phyloP scores from a whole-genome alignment of 2,329 filamentous ascomycete genomes.

The Hypoxylon sp. region DNA sequence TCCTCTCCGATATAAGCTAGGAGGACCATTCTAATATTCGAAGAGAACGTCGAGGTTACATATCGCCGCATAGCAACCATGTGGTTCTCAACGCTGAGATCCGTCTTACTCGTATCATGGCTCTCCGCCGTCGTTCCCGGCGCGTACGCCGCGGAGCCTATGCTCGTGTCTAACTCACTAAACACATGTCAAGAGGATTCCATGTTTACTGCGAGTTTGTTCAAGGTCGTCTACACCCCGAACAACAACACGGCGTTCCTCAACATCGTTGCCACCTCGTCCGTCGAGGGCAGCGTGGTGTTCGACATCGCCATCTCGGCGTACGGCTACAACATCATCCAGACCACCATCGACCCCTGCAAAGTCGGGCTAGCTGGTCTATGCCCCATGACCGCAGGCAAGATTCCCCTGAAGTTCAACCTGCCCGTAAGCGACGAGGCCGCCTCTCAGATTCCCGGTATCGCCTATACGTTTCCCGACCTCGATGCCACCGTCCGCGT shows the following conservation, averaged over 20 bases:
- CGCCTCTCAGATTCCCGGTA: constrained; percentile 71
- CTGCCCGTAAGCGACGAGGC: constrained; percentile 63
- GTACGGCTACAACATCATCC: constrained; percentile 80
- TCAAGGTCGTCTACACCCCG: constrained; percentile 83
- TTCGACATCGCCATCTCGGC: constrained; percentile 80
- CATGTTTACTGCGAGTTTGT: constrained; percentile 85
- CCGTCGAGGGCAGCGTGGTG: constrained; percentile 81
- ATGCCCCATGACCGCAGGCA: constrained; percentile 89
- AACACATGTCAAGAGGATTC: constrained; percentile 86
- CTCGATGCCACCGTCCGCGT: constrained; percentile 80
- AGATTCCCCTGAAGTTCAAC: constrained; percentile 78
- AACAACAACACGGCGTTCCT: constrained; percentile 76
- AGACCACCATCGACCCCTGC: constrained; percentile 78
- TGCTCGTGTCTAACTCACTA: constrained; percentile 83
- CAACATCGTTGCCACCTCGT: constrained; percentile 80
- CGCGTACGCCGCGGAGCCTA: constrained; percentile 63
- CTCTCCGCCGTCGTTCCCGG: constrained; percentile 55
- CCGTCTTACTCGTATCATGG: constrained; percentile 56
- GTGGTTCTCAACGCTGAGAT: constrained; percentile 56
- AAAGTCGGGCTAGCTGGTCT: constrained; percentile 72
- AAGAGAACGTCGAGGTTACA: neutral
- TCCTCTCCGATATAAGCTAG: constrained; percentile 15
- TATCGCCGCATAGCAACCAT: constrained; percentile 47
- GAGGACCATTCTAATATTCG: constrained; percentile 23
- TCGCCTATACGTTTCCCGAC: constrained; percentile 84